These are phyloP conservation scores for Coemansia sp. DNA, from an alignment of 192 early-diverging fungal species.

Conservation along the genomic window DNA sequence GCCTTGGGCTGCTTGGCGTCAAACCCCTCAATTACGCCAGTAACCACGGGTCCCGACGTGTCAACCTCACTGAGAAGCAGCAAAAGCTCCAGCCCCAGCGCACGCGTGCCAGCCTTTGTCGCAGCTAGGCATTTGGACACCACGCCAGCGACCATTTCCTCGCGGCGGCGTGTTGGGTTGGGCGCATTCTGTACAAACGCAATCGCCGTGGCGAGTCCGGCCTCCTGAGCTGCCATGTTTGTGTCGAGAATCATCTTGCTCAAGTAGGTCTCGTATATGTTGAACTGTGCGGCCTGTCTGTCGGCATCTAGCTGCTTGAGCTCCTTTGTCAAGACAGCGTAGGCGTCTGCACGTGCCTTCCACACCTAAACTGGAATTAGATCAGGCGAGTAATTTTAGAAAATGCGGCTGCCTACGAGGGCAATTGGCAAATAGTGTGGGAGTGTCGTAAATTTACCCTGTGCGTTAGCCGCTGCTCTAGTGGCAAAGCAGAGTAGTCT, in stretches of 20 bases:
- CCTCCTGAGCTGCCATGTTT: constrained; percentile 89
- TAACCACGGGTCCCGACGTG: constrained; percentile 76
- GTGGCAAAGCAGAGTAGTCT: constrained; percentile 73
- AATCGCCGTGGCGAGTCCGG: constrained; percentile 71
- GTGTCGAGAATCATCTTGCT: constrained; percentile 81
- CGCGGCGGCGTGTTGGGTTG: constrained; percentile 65
- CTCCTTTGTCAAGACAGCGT: constrained; percentile 70
- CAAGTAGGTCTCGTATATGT: constrained; percentile 66
- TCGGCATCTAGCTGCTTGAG: constrained; percentile 66
- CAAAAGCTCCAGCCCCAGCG: constrained; percentile 73
- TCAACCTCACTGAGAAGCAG: constrained; percentile 89
- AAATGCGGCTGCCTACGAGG: neutral
- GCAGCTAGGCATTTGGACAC: constrained; percentile 88
- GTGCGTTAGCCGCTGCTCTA: constrained; percentile 76
- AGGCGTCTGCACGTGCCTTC: constrained; percentile 88
- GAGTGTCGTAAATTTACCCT: constrained; percentile 59
- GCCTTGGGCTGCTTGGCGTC: constrained; percentile 90
- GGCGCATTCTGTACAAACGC: constrained; percentile 81
- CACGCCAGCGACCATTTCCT: constrained; percentile 66
- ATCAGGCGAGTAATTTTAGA: neutral
- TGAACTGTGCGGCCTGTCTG: constrained; percentile 60
- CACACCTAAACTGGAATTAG: constrained; percentile 62
- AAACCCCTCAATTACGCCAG: constrained; percentile 70
- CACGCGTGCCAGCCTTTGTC: constrained; percentile 75
- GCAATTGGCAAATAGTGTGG: neutral